These are phyloP conservation scores for Exophiala spinifera DNA, from an alignment of 2,329 filamentous ascomycete species.

Conservation along the genomic window DNA sequence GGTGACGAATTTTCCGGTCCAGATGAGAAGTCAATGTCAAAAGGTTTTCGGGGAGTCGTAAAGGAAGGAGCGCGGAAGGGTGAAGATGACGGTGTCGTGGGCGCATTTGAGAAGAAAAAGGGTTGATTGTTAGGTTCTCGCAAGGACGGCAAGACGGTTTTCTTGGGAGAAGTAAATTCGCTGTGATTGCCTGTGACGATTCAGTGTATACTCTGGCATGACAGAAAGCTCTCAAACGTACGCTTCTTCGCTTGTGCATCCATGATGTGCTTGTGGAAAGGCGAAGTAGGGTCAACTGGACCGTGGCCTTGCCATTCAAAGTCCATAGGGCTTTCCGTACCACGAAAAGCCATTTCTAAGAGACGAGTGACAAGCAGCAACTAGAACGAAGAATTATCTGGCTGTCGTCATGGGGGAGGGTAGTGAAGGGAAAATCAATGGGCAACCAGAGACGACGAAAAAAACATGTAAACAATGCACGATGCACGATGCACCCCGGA, in stretches of 20 bases:
- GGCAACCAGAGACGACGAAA: too few species aligned
- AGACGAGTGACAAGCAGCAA: background rate
- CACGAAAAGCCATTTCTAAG: conserved; percentile 28
- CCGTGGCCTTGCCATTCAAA: conserved; percentile 48
- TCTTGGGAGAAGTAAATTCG: conserved; percentile 48
- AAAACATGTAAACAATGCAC: too few species aligned
- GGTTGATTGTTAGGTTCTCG: conserved; percentile 50
- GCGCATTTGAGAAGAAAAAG: conserved; percentile 47
- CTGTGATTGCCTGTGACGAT: conserved; percentile 37
- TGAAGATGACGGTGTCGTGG: conserved; percentile 32
- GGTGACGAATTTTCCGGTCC: conserved; percentile 47
- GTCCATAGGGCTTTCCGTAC: conserved; percentile 50
- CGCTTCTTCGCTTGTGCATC: conserved; percentile 42
- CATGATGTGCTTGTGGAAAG: conserved; percentile 47
- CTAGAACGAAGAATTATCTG: too few species aligned
- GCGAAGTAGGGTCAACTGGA: conserved; percentile 45
- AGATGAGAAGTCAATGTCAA: conserved; percentile 48
- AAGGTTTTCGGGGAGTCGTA: conserved; percentile 47
- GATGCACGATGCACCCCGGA: too few species aligned
- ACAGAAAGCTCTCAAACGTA: conserved; percentile 30
- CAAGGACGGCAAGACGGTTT: conserved; percentile 45
- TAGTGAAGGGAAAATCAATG: too few species aligned
- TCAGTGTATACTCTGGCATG: background rate
- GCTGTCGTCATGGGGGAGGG: too few species aligned
- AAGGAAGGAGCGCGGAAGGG: conserved; percentile 44